A percentile compares a stretch with the other conserved stretches of the same genome.
Conservation (phyloP, 106 monocot species). For the Vanilla planifolia region DNA sequence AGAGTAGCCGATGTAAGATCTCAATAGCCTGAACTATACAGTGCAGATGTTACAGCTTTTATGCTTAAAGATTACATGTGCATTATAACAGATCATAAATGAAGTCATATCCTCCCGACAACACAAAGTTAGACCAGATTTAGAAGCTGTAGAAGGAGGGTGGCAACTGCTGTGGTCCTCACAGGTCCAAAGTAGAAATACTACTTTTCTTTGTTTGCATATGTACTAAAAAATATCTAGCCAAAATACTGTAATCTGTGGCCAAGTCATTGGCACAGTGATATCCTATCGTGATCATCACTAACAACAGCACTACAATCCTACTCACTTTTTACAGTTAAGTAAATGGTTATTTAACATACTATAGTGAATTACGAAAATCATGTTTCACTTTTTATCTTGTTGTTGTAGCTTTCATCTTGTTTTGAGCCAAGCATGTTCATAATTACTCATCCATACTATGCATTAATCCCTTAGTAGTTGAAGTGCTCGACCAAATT, state of each 20-base stretch:
- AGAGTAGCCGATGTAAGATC: conserved; percentile 47
- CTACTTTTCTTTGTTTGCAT: neutral
- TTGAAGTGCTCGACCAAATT: too few species aligned
- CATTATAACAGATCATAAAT: conserved; percentile 46
- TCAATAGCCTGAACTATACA: neutral
- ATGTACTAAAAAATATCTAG: neutral
- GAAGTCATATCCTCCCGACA: conserved; percentile 42
- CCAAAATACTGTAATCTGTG: neutral
- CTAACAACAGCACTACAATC: neutral
- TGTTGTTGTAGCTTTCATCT: too few species aligned
- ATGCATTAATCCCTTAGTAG: too few species aligned
- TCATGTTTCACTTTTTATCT: too few species aligned
- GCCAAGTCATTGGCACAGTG: neutral
- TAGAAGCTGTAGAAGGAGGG: conserved; percentile 51
- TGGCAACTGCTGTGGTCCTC: conserved; percentile 91
- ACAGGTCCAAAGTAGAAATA: conserved; percentile 34
- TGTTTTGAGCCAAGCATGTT: too few species aligned
- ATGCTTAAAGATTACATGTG: neutral
- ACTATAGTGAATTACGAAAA: too few species aligned
- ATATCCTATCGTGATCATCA: neutral
- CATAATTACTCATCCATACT: too few species aligned
- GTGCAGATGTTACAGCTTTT: neutral
- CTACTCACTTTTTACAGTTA: neutral
- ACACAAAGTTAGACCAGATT: conserved; percentile 16
- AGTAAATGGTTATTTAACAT: too few species aligned